phyloP scores from a whole-genome alignment of 257 asterid genomes.

The Paulownia fortunei region DNA sequence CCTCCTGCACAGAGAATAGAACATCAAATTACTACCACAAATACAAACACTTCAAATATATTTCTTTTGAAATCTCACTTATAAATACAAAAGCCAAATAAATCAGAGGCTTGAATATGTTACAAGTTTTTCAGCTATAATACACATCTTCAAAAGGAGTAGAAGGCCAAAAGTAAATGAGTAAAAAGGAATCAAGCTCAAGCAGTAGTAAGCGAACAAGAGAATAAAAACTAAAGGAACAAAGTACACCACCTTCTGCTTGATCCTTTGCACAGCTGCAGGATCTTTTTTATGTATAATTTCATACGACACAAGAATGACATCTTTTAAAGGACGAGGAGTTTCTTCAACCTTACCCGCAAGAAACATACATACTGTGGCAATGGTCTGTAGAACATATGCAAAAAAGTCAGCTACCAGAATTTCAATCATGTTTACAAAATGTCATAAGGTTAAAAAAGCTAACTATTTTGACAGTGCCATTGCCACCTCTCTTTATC shows the following conservation, averaged over 20 bases:
- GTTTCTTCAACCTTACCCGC: conserved; percentile 93
- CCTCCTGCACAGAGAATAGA: conserved; percentile 56
- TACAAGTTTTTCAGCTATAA: background rate
- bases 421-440: conserved; percentile 10
- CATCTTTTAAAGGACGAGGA: conserved; percentile 78
- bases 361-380: conserved; percentile 84
- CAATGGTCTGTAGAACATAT: conserved; percentile 56
- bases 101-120: background rate
- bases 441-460: background rate
- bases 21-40: conserved; percentile 4
- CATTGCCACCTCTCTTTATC: background rate
- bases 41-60: background rate
- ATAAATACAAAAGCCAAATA: background rate
- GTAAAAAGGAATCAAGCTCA: conserved; percentile 10
- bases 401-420: conserved; percentile 15
- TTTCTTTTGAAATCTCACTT: background rate
- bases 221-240: conserved; percentile 8
- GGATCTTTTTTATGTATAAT: conserved; percentile 72
- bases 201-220: background rate
- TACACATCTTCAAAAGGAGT: background rate
- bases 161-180: background rate
- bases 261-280: conserved; percentile 63
- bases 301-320: conserved; percentile 73
- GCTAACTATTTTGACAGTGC: background rate
- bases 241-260: conserved; percentile 57